Evolutionary conservation across 2,329 filamentous ascomycete genomes (phyloP), one percentile per base, ranked within the genome.

Genomic region (Penicillium sp.): DNA sequence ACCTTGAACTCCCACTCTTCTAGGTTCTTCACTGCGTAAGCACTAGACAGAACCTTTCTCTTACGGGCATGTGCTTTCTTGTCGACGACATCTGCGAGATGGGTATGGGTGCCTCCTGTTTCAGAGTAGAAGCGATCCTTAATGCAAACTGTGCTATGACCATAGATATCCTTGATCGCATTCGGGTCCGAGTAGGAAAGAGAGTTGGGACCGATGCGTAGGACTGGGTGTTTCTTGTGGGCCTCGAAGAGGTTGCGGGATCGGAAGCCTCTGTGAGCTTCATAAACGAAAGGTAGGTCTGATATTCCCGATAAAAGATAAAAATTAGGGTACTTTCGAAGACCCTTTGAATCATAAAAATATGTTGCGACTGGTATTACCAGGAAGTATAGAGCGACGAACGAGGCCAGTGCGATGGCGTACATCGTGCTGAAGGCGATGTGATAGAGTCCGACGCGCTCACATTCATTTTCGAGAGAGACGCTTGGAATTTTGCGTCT

Each of bases 1-100:
- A 77, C 73, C 44, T 75, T 76, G 60, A 68, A 70, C 51, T 76
- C 75, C 74, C 72, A 76, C 3, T 65, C 61, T 36, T 75, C 72
- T 0, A 77, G 63, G 29, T 75, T 74, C 60, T 76, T 76, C 10
- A 73, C 45, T 1, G 75, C 72, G 55, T 73, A 77, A 1, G 73
- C 74, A 14, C 63, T 66, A 0, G 74, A 70, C 2, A 77, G 52
- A 0, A 72, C 62, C 54, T 75, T 76, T 9, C 75, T 62, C 55
- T 77, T 77, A 0, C 70, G 66, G 0, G 67, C 65, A 52, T 78
- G 75, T 1, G 75, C 70, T 3, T 59, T 49, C 54, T 74, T 74
- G 53, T 76, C 71, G 5, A 73, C 61, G 4, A 75, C 73, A 62
- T 76, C 74, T 13, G 68, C 69, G 0, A 76, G 65, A 52, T 75